These are phyloP conservation scores for Chaetomiaceae sp. DNA, from an alignment of 2,329 filamentous ascomycete species.

Conservation along the genomic window DNA sequence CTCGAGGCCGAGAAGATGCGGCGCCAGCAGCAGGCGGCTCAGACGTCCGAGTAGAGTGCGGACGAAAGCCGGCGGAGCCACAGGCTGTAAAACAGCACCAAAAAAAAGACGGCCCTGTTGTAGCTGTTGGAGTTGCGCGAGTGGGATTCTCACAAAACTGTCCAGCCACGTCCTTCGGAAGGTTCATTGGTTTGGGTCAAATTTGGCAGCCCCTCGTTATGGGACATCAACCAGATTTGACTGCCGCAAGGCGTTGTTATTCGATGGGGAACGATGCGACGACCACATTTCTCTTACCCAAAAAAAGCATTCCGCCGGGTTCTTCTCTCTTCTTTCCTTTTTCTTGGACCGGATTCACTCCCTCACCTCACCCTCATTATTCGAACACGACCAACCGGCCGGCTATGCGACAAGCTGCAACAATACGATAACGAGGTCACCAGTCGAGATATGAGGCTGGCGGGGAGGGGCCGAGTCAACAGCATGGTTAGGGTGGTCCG, in stretches of 20 bases:
- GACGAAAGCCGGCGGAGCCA: constrained; percentile 21
- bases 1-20: constrained; percentile 99
- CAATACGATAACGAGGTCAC: neutral
- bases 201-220: constrained; percentile 46
- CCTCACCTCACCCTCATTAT: constrained; percentile 30
- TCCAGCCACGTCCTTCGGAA: constrained; percentile 28
- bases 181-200: constrained; percentile 42
- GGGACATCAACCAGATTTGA: constrained; percentile 53
- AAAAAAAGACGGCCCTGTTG: constrained; percentile 19
- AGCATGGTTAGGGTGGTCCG: neutral
- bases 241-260: constrained; percentile 57
- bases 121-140: constrained; percentile 17
- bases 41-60: constrained; percentile 45
- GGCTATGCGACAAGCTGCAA: constrained; percentile 2
- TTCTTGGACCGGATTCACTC: constrained; percentile 34
- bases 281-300: constrained; percentile 29
- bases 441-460: neutral
- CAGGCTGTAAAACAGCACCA: constrained; percentile 26
- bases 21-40: constrained; percentile 66
- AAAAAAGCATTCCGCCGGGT: constrained; percentile 35
- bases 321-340: constrained; percentile 24
- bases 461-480: neutral
- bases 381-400: constrained; percentile 13
- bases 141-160: constrained; percentile 18
- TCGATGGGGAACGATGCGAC: constrained; percentile 44